Evolutionary conservation across 2,329 filamentous ascomycete species (phyloP).

Genomic region (Elsinoe arachidis): DNA sequence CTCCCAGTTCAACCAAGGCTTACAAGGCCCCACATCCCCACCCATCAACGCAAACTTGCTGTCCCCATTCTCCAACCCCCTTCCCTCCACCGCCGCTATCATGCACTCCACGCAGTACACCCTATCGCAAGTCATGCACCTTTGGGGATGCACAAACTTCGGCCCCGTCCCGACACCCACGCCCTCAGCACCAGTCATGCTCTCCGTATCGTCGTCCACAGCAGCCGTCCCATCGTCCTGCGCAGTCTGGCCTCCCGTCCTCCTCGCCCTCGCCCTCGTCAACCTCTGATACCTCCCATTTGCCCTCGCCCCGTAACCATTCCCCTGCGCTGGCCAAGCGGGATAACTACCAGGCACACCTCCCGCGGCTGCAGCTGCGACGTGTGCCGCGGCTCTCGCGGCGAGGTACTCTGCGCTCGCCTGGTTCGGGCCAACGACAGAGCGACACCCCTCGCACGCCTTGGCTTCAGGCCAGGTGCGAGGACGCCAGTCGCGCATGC

Average conservation of each 20-base stretch:
- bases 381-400: neutral
- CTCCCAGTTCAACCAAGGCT: conserved; percentile 26
- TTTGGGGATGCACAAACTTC: conserved; percentile 17
- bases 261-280: too few relatives aligned
- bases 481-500: conserved; percentile 33
- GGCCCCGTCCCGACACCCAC: neutral
- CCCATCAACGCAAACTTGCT: conserved; percentile 19
- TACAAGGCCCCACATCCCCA: conserved; percentile 30
- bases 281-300: too few relatives aligned
- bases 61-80: conserved; percentile 22
- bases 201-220: neutral
- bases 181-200: neutral
- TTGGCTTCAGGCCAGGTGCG: conserved; percentile 25
- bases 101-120: conserved; percentile 36
- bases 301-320: neutral
- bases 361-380: neutral
- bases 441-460: conserved; percentile 33
- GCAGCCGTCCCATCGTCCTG: too few relatives aligned
- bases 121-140: conserved; percentile 34
- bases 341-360: too few relatives aligned
- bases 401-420: conserved; percentile 17
- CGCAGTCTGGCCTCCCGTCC: too few relatives aligned
- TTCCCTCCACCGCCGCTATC: conserved; percentile 14
- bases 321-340: neutral
- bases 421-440: conserved; percentile 32